These are phyloP conservation scores for Fagus crenata DNA, from an alignment of 306 rosid species.

Conservation along the genomic window DNA sequence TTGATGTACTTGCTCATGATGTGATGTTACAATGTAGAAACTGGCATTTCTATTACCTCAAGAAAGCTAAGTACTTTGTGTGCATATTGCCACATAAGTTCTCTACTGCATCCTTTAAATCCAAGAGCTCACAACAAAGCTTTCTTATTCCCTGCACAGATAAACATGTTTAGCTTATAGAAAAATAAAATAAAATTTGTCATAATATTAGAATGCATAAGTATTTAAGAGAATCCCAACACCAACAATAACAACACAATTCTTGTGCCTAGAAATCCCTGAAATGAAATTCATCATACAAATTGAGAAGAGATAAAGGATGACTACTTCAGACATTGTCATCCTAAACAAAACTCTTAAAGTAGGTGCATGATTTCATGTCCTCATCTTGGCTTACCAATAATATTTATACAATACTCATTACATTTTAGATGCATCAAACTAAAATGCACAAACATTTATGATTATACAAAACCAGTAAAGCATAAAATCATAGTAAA, in stretches of 20 bases:
- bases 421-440: not conserved
- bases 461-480: not conserved
- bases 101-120: conserved; percentile 94
- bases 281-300: not conserved
- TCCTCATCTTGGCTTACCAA: not conserved
- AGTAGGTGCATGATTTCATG: not conserved
- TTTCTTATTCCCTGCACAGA: conserved; percentile 82
- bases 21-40: not conserved
- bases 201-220: not conserved
- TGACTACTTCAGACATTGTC: not conserved
- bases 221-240: not conserved
- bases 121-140: conserved; percentile 92
- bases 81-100: conserved; percentile 90
- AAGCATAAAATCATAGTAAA: not conserved
- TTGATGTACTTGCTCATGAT: not conserved
- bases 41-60: conserved; percentile 57
- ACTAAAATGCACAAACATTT: not conserved
- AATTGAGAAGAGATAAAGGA: not conserved
- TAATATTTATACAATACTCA: not conserved
- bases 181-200: not conserved
- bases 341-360: not conserved
- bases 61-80: conserved; percentile 83
- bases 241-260: not conserved
- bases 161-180: not conserved
- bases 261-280: not conserved